Conservation (phyloP, 2,329 filamentous ascomycete genomes). For the Pestalotiopsis sp. region DNA sequence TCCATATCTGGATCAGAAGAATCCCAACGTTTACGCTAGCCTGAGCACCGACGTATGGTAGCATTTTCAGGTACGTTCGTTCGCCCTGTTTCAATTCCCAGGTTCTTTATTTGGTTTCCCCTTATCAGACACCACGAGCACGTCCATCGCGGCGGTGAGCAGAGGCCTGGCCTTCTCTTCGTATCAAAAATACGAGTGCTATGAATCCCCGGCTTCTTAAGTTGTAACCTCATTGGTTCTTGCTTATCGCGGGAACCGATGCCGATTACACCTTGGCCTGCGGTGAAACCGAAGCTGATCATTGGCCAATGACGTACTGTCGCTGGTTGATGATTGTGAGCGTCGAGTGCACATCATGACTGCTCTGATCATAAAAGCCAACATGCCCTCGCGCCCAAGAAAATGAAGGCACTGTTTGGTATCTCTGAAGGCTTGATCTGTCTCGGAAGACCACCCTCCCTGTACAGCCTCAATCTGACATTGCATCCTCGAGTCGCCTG, state of each 20-base stretch:
- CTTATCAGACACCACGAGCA: conserved; percentile 5
- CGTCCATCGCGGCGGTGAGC: not conserved
- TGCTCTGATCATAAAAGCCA: not conserved
- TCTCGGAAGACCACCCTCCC: not conserved
- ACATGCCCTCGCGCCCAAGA: not conserved
- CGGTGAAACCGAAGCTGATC: not conserved
- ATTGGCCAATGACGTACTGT: conserved; percentile 1
- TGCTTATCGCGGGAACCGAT: not conserved
- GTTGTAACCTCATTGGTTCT: not conserved
- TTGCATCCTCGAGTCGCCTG: not conserved
- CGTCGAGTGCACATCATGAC: not conserved
- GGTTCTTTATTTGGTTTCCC: not conserved
- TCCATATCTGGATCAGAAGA: not conserved
- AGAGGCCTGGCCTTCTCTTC: not conserved
- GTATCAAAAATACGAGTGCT: not conserved
- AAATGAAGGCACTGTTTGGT: not conserved
- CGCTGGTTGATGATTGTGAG: not conserved
- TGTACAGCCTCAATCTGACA: not conserved
- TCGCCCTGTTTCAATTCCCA: not conserved
- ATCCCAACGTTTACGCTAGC: not conserved
- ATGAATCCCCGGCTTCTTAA: not conserved
- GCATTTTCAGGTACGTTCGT: not conserved
- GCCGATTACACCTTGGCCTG: not conserved
- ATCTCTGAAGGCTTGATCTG: not conserved
- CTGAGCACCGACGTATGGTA: not conserved